Evolutionary conservation across 2,329 filamentous ascomycete genomes (phyloP), one percentile per base, ranked within the genome.

Genomic region (Sporothrix protearum): DNA sequence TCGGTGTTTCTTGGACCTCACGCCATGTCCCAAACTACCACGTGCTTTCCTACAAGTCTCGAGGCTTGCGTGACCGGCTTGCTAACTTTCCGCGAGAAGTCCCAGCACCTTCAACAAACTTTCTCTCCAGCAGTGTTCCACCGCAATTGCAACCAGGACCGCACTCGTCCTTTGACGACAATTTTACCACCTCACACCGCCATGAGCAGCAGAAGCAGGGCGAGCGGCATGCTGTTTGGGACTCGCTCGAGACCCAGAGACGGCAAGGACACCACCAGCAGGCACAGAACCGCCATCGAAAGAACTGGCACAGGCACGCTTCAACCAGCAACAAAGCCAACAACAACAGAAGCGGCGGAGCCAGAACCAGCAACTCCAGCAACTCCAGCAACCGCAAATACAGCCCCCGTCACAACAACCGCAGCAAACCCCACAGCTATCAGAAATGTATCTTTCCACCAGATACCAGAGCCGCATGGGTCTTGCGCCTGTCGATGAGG

Each of bases 31-130:
- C 82, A 14, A 83, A 81, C 72, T 81, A 78, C 68, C 83, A 84
- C 72, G 81, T 82, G 36, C 73, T 85, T 73, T 83, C 83, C 59
- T 86, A 84, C 74, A 82, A 80, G 74, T 86, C 85, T 22, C 81
- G 81, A 71, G 81, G 79, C 70, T 76, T 83, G 69, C 83, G 83
- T 73, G 77, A 85, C 74, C 78, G 81, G 77, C 73, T 78, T 70
- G 74, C 81, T 25, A 78, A 80, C 42, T 84, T 85, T 53, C 83
- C 84, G 28, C 82, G 83, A 64, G 83, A 84, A 72, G 78, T 84
- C 3, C 81, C 83, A 28, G 79, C 83, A 6, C 76, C 80, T n/a
- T 84, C 79, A 72, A 82, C 83, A 69, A 85, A 85, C 75, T 85
- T 81, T 73, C 78, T 85, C 51, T 72, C 72, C 57, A 71, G 71